Base-by-base conservation (phyloP, 2,329 filamentous ascomycete genomes). In the Neonectria coccinea region DNA sequence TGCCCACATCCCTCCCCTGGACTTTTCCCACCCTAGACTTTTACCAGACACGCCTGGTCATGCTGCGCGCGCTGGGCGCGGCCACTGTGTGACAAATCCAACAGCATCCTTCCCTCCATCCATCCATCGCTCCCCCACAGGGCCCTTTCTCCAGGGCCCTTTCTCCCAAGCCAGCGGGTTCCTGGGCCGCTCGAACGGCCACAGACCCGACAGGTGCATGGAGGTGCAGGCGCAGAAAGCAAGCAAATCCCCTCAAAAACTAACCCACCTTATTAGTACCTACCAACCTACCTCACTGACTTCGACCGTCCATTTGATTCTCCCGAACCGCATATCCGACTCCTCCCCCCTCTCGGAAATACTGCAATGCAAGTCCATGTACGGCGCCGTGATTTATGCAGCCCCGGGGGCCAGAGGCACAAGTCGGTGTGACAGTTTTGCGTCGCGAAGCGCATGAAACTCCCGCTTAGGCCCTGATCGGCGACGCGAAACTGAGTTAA, bases 381-480 rank as follows among this genome's bases (percentile, higher is more conserved):
- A 63, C 70, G 62, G 70, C 70, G 67, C 65, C 58, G 68, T 65
- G 66, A 62, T 73, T 73, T 65, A 73, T 73, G 71, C 71, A 59
- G 58, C 56, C 68, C 67, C 71, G 55, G 62, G 62, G 68, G 56
- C 62, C 56, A 57, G 66, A 67, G 59, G 50, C 51, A 68, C 52
- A 67, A 73, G 71, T 73, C 71, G 71, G 71, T 73, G 71, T 73
- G 71, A 73, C 66, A 58, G 64, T 57, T 68, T 62, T 54, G 59
- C 57, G 59, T 57, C 59, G 54, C 54, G 62, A 62, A 71, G 71
- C 65, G 68, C 65, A 57, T 73, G 68, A 72, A 67, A 63, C 61
- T 59, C 65, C 48, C 55, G 62, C 66, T 70, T 71, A n/a, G n/a
- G n/a, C n/a, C n/a, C n/a, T n/a, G n/a, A n/a, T n/a, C n/a, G n/a